Percentiles rank a stretch among this genome's conserved stretches.
phyloP scores from a whole-genome alignment of 371 early-diverging fungal species.

The Mortierella sp. region DNA sequence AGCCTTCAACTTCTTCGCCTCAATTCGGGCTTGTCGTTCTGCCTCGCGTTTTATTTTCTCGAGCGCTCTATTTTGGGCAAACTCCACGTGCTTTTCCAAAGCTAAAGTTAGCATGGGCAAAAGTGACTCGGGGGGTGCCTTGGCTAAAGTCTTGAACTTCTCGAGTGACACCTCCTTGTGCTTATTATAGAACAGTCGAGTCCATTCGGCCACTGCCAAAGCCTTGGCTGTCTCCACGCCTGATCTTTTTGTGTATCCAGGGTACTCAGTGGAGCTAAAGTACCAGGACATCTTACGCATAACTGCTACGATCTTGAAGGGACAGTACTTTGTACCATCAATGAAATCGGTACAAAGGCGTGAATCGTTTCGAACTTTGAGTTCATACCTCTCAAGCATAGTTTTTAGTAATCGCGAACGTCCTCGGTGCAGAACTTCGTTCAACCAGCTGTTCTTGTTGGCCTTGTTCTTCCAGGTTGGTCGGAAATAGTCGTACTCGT shows the following conservation, averaged over 20 bases:
- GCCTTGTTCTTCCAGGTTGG: neutral
- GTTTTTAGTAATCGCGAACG: neutral
- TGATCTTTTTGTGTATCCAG: neutral
- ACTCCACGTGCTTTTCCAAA: neutral
- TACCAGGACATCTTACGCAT: slow-evolving; percentile 11
- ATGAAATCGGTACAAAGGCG: slow-evolving; percentile 16
- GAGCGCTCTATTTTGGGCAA: neutral
- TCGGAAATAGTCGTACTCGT: neutral
- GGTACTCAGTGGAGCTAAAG: neutral
- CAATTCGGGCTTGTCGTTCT: neutral
- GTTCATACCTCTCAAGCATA: slow-evolving; percentile 1
- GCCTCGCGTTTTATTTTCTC: neutral
- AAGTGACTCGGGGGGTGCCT: slow-evolving; percentile 3
- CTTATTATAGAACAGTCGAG: neutral
- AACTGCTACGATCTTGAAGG: neutral
- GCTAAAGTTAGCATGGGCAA: neutral
- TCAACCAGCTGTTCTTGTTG: slow-evolving; percentile 4
- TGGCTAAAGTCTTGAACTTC: neutral
- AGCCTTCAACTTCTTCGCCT: neutral
- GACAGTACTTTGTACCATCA: slow-evolving; percentile 5
- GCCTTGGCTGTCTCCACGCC: neutral
- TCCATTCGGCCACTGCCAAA: neutral
- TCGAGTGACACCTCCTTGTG: neutral
- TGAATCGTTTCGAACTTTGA: slow-evolving; percentile 4
- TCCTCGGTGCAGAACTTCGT: slow-evolving; percentile 2